phyloP scores from a whole-genome alignment of 768 basidiomycete genomes.

The Hypholoma fasciculare region DNA sequence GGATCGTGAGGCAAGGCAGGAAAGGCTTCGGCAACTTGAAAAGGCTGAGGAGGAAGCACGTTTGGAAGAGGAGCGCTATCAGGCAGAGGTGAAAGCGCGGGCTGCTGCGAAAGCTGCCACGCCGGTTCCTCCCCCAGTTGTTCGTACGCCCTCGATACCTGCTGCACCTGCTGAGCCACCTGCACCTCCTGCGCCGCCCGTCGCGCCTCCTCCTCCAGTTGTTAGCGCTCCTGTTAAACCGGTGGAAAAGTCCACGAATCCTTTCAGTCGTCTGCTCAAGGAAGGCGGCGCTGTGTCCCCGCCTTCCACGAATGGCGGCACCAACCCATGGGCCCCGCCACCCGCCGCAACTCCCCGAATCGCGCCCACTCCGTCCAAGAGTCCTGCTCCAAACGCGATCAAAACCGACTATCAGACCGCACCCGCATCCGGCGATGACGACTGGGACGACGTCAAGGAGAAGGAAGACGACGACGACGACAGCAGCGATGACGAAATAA shows the following conservation, averaged over 20 bases:
- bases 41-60: constrained; percentile 50
- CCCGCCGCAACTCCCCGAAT: constrained; percentile 35
- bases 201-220: neutral
- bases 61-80: constrained; percentile 39
- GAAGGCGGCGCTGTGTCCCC: constrained; percentile 39
- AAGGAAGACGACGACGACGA: constrained; percentile 68
- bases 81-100: constrained; percentile 33
- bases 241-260: constrained; percentile 67
- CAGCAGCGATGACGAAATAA: constrained; percentile 79
- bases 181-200: constrained; percentile 23
- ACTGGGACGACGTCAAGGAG: constrained; percentile 86
- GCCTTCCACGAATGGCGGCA: constrained; percentile 41
- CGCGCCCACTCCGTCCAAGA: constrained; percentile 43
- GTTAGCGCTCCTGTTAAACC: constrained; percentile 25
- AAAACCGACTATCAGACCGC: constrained; percentile 66
- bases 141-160: constrained; percentile 33
- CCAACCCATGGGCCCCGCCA: constrained; percentile 68
- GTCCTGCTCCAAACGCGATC: constrained; percentile 52
- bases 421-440: constrained; percentile 59
- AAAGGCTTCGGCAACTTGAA: constrained; percentile 70
- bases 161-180: constrained; percentile 34
- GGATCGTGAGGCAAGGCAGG: constrained; percentile 51
- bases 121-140: constrained; percentile 28
- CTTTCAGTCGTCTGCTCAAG: constrained; percentile 70
- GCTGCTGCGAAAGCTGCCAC: constrained; percentile 25